phyloP scores from a whole-genome alignment of 805 yeast species.

The Lipomyces sp. region DNA sequence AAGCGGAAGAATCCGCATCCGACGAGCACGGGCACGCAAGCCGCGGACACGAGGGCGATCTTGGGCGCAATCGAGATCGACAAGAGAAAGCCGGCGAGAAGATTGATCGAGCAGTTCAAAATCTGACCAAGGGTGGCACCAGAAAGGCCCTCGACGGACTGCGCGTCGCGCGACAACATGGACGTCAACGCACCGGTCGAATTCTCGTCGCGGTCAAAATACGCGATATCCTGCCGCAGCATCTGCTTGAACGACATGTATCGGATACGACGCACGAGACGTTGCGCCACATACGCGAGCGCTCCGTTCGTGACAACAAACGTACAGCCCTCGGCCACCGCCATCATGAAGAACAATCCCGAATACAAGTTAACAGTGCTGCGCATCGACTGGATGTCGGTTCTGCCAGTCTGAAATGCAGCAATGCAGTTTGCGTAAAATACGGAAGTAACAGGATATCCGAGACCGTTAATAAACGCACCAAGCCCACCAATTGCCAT shows the following conservation, averaged over 20 bases:
- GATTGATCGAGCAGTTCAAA: constrained; percentile 36
- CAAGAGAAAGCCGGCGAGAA: constrained; percentile 41
- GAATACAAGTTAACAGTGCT: constrained; percentile 35
- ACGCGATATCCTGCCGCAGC: constrained; percentile 34
- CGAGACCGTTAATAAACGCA: constrained; percentile 20
- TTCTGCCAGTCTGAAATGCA: constrained; percentile 33
- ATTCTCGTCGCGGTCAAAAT: constrained; percentile 34
- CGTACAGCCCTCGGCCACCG: constrained; percentile 19
- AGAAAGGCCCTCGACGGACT: constrained; percentile 33
- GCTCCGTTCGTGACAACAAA: constrained; percentile 18
- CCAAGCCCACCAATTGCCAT: constrained; percentile 24
- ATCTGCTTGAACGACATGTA: constrained; percentile 29
- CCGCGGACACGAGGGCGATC: constrained; percentile 44
- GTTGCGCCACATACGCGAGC: constrained; percentile 21
- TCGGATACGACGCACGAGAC: constrained; percentile 32
- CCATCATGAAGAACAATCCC: constrained; percentile 30
- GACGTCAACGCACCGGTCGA: constrained; percentile 33
- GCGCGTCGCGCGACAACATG: constrained; percentile 34
- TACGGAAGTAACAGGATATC: constrained; percentile 36
- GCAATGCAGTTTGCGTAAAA: constrained; percentile 40
- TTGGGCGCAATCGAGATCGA: constrained; percentile 43
- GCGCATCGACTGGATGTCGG: constrained; percentile 39
- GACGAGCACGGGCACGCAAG: constrained; percentile 38
- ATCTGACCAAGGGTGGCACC: constrained; percentile 36
- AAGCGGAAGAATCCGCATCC: constrained; percentile 43